Base-by-base conservation (phyloP, 2,329 filamentous ascomycete species). In the Fusarium xyrophilum region DNA sequence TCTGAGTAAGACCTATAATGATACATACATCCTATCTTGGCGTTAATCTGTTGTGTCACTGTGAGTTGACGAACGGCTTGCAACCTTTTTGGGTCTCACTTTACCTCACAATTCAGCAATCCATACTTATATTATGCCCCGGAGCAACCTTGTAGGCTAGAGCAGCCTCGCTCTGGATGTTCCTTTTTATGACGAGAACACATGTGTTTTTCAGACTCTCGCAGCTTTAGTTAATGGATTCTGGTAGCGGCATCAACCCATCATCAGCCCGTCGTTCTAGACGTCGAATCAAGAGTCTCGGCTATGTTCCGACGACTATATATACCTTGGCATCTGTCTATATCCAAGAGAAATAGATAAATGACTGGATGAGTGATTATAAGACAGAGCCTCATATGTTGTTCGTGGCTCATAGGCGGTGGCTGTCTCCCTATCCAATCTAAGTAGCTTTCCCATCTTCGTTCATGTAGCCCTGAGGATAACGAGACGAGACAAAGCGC, bases 1-100 rank as follows among this genome's bases (percentile, higher is more conserved):
- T 47, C 27, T 38, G 36, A 44, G 35, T 28, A 38, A 50, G 28
- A 60, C 28, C 27, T 25, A 23, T 60, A 65, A 60, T 65, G 38
- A 65, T 40, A 39, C 9, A 43, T 25, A 36, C 21, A 38, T 48
- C 35, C 28, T 25, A 3, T 30, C 23, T 28, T 28, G 27, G 42
- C 15, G 17, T 50, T 50, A 27, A 33, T 50, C n/a, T 47, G 27
- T 8, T 47, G n/a, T 23, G 44, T 47, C 21, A 23, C n/a, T 47
- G 10, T 32, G n/a, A 23, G n/a, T 15, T 47, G 28, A 17, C 6
- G n/a, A 32, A 36, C 7, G 13, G 17, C 9, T 17, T 50, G 17
- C 3, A 7, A 17, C 46, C 21, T 50, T n/a, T n/a, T 35, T 8
- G 21, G 15, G 19, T 8, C 17, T n/a, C 23, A n/a, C 17, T 15